Base-by-base conservation (phyloP, 352 stramenopile genomes). In the Phytophthora sansomeana region DNA sequence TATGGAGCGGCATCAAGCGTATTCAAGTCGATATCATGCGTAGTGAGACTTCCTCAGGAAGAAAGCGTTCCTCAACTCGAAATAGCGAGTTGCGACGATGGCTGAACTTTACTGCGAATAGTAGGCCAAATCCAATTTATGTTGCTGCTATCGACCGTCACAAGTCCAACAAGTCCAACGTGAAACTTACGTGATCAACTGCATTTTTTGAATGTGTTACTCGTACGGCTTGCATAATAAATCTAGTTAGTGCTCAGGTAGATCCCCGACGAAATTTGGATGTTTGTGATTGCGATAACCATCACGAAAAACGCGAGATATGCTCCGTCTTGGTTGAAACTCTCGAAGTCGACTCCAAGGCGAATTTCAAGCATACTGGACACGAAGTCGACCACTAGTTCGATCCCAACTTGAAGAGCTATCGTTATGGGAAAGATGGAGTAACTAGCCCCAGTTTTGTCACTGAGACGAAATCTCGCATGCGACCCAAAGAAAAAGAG, bases 261-360 rank as follows among this genome's bases (percentile, higher is more conserved):
- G 14, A 42, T 19, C 8, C 14, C 36, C 36, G 14, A 42, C 36
- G 36, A 42, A 14, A 42, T 42, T 11, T 42, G 36, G 36, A 42
- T 42, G 14, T 42, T 73, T 14, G 50, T 57, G 48, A 61, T 39
- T 9, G 54, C 46, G 13, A 74, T 43, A 4, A 54, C 47, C 21
- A 54, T 54, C 36, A 68, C 49, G 49, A 70, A 74, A 11, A 62
- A 51, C 9, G 58, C 41, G 48, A 70, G 63, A 17, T 65, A 73
- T 6, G 46, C 39, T 8, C 52, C 53, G 33, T 73, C 52, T 26
- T 60, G 33, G 28, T 74, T 66, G 49, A 69, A 69, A 16, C 58
- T 53, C 14, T 57, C 53, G 32, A 54, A 54, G 13, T 54, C 29
- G 16, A 54, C 29, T 8, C 47, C 47, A 8, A 35, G 30, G 14